Conservation (phyloP, 2,329 filamentous ascomycete genomes). For the Emericellopsis atlantica region DNA sequence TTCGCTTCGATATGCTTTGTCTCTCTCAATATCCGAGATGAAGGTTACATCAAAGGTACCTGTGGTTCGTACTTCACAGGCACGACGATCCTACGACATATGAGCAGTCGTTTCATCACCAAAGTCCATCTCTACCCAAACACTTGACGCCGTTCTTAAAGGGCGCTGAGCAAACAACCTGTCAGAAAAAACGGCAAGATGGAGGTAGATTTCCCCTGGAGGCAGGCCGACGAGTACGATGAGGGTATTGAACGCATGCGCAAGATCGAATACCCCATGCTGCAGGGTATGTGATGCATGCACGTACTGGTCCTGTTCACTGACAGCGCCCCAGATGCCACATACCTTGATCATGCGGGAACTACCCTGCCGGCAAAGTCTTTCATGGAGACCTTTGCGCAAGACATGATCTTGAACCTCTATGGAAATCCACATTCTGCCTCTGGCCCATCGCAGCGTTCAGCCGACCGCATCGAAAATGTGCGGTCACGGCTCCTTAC, state of each 20-base stretch:
- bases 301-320: not conserved
- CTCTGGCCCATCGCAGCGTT: slow-evolving; percentile 67
- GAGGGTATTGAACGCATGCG: slow-evolving; percentile 44
- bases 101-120: too few relatives aligned
- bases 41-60: too few relatives aligned
- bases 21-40: too few relatives aligned
- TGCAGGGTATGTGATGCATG: slow-evolving; percentile 38
- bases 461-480: slow-evolving; percentile 64
- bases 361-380: slow-evolving; percentile 75
- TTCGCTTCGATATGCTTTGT: too few relatives aligned
- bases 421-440: slow-evolving; percentile 90
- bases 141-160: not conserved
- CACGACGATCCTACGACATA: too few relatives aligned
- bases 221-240: slow-evolving; percentile 32
- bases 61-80: too few relatives aligned
- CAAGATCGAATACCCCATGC: slow-evolving; percentile 54
- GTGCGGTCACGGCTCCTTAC: slow-evolving; percentile 56
- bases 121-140: not conserved
- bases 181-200: not conserved
- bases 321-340: slow-evolving; percentile 37
- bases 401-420: slow-evolving; percentile 65
- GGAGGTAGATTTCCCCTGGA: not conserved
- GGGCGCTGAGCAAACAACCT: too few relatives aligned
- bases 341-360: slow-evolving; percentile 92
- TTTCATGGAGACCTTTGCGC: slow-evolving; percentile 64